Base-by-base conservation (phyloP, 768 basidiomycete genomes). In the Rhodotorula toruloides region DNA sequence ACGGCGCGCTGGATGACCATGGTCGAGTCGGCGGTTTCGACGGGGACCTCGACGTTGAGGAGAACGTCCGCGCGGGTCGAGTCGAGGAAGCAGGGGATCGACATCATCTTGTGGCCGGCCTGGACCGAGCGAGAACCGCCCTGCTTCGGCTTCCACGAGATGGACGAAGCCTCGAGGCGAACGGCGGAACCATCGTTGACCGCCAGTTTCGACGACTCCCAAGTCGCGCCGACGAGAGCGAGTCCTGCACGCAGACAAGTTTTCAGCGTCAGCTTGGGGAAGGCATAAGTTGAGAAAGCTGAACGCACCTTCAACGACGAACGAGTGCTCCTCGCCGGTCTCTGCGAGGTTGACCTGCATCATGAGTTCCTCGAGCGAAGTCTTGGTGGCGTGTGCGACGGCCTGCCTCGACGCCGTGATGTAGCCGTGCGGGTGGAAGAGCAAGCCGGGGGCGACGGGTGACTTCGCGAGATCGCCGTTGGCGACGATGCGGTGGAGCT, bases 401-500 rank as follows among this genome's bases (percentile, higher is more conserved):
- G 90, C 86, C 77, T 99, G 94, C 56, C 94, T 83, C 4, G 91
- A 93, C 3, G 94, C 94, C 1, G 94, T 97, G 73, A 98, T 83
- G 76, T 91, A 98, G 6, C 92, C 93, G 75, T 93, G 90, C 1
- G 94, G 96, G 83, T 89, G 92, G 83, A 98, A 97, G 62, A 99
- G 78, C 0, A 90, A 89, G 31, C 94, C 92, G 21, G 98, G 84
- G 89, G 90, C 91, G 50, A 96, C 88, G 16, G 71, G 68, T 0
- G 52, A 56, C 12, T 17, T 36, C 2, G 77, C 90, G 85, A 53
- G 88, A 80, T 72, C 88, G 81, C 70, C 80, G 82, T 68, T 87
- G 78, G 74, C 82, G 85, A 68, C 87, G 85, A 97, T 85, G 39
- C 79, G 78, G 58, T 91, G 84, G 44, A 98, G 83, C 76, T 98